Base-by-base conservation (phyloP, 2,329 filamentous ascomycete genomes). In the Aspergillus felis region DNA sequence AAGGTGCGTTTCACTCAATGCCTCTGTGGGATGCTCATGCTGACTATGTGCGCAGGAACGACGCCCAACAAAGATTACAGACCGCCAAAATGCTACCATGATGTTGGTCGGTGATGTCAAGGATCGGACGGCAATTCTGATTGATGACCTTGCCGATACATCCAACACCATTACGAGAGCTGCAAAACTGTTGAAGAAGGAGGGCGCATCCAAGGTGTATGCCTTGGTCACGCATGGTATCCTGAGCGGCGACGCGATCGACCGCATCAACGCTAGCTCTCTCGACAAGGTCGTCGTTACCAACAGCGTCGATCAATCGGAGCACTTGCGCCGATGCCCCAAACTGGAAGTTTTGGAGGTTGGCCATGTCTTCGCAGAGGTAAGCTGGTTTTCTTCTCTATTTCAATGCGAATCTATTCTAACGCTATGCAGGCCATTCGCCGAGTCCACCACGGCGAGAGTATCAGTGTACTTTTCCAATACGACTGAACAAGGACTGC, bases 81-180 rank as follows among this genome's bases (percentile, higher is more conserved):
- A 96, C 73, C 87, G 90, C 51, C 91, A 87, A 64, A 86, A 87
- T 67, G 84, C 84, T 24, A 93, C 91, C 59, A 96, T 97, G 90
- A 94, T 96, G 89, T 82, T 97, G 44, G 92, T 97, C 42, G 92
- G 92, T 61, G 87, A 95, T 70, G 91, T 97, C 55, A 82, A 83
- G 55, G 86, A 89, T 65, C 87, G 89, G 63, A 88, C 89, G 53
- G 90, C 91, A 64, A 96, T 99, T 68, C 81, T 99, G 59, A 86
- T 99, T 62, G 94, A 99, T 74, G 94, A 99, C 74, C 81, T 99
- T 67, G 90, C 90, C 22, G 94, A 99, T 74, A 99, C 94, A 1
- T 94, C 90, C 56, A 97, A 97, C 78, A 99, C 94, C 41, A 96
- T 97, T 67, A 97, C 93, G 0, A 86, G 94, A 59, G 94, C 94